Conservation (phyloP, 371 early-diverging fungal genomes). For the Mucor sp. region DNA sequence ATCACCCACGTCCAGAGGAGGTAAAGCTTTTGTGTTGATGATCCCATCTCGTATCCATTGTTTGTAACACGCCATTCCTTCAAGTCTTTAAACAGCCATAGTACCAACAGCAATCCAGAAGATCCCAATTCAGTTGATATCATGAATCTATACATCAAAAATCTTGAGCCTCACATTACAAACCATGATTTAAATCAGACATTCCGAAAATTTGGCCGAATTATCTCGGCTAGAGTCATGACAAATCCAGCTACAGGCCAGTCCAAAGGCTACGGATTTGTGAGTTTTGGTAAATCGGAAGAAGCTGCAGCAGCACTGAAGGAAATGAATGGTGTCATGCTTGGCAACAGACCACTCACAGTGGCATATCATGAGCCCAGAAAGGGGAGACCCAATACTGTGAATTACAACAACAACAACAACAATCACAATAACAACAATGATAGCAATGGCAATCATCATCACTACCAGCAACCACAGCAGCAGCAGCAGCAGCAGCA, state of each 20-base stretch:
- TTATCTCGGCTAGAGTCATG: slow-evolving; percentile 53
- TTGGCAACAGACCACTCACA: slow-evolving; percentile 27
- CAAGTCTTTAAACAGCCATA: background rate
- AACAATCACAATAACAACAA: background rate
- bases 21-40: background rate
- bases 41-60: background rate
- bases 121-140: slow-evolving; percentile 28
- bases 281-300: slow-evolving; percentile 41
- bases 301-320: slow-evolving; percentile 40
- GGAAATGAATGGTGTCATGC: slow-evolving; percentile 32
- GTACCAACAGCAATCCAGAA: background rate
- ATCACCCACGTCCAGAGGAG: slow-evolving; percentile 11
- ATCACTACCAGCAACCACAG: background rate
- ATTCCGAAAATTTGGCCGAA: slow-evolving; percentile 47
- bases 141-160: slow-evolving; percentile 54
- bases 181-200: slow-evolving; percentile 38
- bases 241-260: slow-evolving; percentile 40
- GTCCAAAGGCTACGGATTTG: slow-evolving; percentile 51
- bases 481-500: slow-evolving; percentile 2
- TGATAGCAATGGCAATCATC: background rate
- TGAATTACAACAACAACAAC: background rate
- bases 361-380: slow-evolving; percentile 47
- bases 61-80: slow-evolving; percentile 7
- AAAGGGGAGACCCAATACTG: slow-evolving; percentile 19
- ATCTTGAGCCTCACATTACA: slow-evolving; percentile 48